Conservation (phyloP, 176 grass and related monocot genomes). For the Rhynchospora breviuscula region DNA sequence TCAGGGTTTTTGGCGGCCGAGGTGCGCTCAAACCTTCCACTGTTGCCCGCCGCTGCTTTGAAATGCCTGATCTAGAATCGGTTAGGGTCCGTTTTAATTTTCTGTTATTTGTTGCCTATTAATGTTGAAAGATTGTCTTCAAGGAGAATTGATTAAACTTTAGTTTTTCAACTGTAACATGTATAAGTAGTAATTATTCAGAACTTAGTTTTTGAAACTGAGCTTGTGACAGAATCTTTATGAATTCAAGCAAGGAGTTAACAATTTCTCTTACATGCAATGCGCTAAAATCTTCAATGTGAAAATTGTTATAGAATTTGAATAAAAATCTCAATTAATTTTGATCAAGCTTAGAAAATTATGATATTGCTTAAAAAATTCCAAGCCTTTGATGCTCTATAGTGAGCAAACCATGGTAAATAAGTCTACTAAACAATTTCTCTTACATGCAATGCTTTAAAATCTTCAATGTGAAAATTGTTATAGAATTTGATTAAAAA, state of each 20-base stretch:
- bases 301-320: neutral
- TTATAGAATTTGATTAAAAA: neutral
- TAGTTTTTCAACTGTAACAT: constrained; percentile 16
- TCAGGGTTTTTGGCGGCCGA: constrained; percentile 5
- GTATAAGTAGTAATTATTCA: constrained; percentile 4
- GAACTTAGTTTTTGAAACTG: neutral
- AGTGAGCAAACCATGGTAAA: too few species aligned
- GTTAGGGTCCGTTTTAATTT: neutral
- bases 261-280: neutral
- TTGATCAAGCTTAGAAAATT: neutral
- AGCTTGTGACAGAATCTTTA: neutral
- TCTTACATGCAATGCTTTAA: neutral
- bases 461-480: neutral
- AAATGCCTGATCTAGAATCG: constrained; percentile 8
- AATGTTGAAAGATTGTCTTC: constrained; percentile 4
- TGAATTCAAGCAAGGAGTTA: neutral
- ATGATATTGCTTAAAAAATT: neutral
- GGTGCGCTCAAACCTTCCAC: constrained; percentile 1
- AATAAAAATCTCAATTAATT: neutral
- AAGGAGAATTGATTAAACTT: neutral
- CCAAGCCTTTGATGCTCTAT: too few species aligned
- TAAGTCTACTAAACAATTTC: neutral
- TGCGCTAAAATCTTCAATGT: neutral
- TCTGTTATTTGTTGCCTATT: neutral
- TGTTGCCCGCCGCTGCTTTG: neutral